phyloP scores from a whole-genome alignment of 2,329 filamentous ascomycete species.

The Fusarium subglutinans region DNA sequence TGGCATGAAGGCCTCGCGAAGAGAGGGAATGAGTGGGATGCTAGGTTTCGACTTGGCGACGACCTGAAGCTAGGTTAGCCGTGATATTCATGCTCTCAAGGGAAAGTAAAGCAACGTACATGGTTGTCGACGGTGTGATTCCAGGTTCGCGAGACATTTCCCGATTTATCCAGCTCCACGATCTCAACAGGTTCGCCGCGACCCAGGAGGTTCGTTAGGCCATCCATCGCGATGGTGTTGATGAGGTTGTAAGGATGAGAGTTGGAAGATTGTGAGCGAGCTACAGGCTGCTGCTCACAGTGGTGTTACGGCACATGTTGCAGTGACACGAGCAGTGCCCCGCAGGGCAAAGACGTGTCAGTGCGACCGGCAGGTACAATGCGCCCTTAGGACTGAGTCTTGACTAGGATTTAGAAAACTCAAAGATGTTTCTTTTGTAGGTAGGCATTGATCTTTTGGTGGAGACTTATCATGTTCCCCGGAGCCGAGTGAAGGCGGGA shows the following conservation, averaged over 20 bases:
- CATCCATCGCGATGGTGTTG: conserved; percentile 25
- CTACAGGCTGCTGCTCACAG: not conserved
- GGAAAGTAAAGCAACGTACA: conserved; percentile 21
- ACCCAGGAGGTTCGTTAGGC: conserved; percentile 38
- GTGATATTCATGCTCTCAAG: not conserved
- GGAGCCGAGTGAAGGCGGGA: not conserved
- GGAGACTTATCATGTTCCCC: not conserved
- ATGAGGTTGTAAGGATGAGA: not conserved
- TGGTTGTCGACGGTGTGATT: conserved; percentile 42
- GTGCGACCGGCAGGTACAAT: not conserved
- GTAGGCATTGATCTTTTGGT: not conserved
- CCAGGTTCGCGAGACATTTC: conserved; percentile 49
- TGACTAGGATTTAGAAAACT: not conserved
- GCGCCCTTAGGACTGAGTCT: not conserved
- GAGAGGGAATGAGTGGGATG: conserved; percentile 40
- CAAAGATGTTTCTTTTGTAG: not conserved
- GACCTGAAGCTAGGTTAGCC: conserved; percentile 32
- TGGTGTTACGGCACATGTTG: not conserved
- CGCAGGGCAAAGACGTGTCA: not conserved
- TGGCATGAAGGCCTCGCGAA: conserved; percentile 75
- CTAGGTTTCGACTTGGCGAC: conserved; percentile 33
- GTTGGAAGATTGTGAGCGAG: not conserved
- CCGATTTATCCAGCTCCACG: conserved; percentile 51
- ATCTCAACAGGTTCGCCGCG: conserved; percentile 44
- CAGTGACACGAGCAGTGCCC: conserved; percentile 5